These are phyloP conservation scores for Ottelia alismoides DNA, from an alignment of 106 monocot genomes.

Conservation along the genomic window DNA sequence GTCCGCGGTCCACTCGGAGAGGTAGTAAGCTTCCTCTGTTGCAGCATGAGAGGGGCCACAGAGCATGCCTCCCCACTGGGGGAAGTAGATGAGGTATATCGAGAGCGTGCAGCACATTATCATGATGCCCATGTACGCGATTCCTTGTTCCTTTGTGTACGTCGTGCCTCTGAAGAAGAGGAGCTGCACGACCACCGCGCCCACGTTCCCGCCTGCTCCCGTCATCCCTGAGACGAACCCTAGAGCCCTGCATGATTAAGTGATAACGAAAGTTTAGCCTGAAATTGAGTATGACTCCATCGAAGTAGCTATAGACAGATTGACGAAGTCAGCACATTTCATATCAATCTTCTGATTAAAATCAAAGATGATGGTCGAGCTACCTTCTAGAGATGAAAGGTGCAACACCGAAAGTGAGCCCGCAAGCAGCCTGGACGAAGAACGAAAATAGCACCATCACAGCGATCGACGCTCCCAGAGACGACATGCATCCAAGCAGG, in stretches of 20 bases:
- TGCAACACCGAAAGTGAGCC: slow-evolving; percentile 16
- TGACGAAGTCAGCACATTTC: too few species aligned
- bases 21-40: slow-evolving; percentile 26
- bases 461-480: slow-evolving; percentile 23
- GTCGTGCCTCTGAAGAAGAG: slow-evolving; percentile 41
- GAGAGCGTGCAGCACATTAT: slow-evolving; percentile 19
- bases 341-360: too few species aligned
- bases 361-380: not conserved
- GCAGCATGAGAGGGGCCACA: slow-evolving; percentile 9
- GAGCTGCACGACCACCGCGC: slow-evolving; percentile 41
- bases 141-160: slow-evolving; percentile 36
- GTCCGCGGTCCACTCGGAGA: slow-evolving; percentile 38
- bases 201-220: slow-evolving; percentile 52
- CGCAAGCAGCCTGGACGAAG: slow-evolving; percentile 52
- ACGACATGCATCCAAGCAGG: slow-evolving; percentile 25
- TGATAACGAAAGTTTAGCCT: too few species aligned
- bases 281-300: too few species aligned
- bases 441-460: slow-evolving; percentile 6
- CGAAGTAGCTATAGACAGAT: too few species aligned
- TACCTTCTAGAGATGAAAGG: slow-evolving; percentile 81
- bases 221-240: slow-evolving; percentile 55
- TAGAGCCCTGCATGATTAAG: slow-evolving; percentile 22
- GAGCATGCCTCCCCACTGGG: slow-evolving; percentile 29
- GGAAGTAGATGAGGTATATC: slow-evolving; percentile 18
- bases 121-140: slow-evolving; percentile 38